A percentile compares a stretch with the other conserved stretches of the same genome.
phyloP scores from a whole-genome alignment of 331 rosid species.

The Malus hybrid region DNA sequence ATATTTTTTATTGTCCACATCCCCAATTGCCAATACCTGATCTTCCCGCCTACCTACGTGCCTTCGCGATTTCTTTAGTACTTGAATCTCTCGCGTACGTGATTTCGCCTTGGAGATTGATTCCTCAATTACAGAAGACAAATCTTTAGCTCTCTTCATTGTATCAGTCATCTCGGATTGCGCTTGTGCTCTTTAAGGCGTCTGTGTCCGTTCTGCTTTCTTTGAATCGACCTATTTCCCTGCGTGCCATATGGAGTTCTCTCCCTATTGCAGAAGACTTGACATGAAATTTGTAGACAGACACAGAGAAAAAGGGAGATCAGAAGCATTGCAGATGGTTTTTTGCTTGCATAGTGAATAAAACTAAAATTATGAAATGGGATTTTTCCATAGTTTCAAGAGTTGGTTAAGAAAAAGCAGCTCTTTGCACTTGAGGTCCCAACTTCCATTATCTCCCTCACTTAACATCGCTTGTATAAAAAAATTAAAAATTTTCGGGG shows the following conservation, averaged over 20 bases:
- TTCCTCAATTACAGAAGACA: conserved; percentile 39
- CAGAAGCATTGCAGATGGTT: not conserved
- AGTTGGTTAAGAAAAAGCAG: too few relatives aligned
- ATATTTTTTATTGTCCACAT: conserved; percentile 30
- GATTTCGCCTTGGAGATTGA: conserved; percentile 27
- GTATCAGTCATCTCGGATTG: conserved; percentile 46
- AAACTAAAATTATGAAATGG: conserved; percentile 3
- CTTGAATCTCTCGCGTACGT: conserved; percentile 33
- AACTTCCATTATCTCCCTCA: too few relatives aligned
- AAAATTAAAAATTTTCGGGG: not conserved
- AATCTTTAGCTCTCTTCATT: conserved; percentile 32
- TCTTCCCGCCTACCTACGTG: not conserved
- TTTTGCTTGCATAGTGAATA: not conserved
- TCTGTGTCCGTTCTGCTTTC: conserved; percentile 45
- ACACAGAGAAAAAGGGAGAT: not conserved
- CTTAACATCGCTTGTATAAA: too few relatives aligned
- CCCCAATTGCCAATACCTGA: conserved; percentile 2
- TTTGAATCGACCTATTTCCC: conserved; percentile 44
- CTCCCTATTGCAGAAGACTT: conserved; percentile 43
- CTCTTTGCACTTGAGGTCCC: too few relatives aligned
- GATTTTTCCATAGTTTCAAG: not conserved
- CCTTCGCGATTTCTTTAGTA: conserved; percentile 25
- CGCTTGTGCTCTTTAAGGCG: conserved; percentile 41
- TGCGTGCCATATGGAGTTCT: conserved; percentile 50
- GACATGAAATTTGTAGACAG: not conserved